Evolutionary conservation across 345 rosid species (phyloP), one percentile per base, ranked within the genome.

Genomic region (Brassica cretica): DNA sequence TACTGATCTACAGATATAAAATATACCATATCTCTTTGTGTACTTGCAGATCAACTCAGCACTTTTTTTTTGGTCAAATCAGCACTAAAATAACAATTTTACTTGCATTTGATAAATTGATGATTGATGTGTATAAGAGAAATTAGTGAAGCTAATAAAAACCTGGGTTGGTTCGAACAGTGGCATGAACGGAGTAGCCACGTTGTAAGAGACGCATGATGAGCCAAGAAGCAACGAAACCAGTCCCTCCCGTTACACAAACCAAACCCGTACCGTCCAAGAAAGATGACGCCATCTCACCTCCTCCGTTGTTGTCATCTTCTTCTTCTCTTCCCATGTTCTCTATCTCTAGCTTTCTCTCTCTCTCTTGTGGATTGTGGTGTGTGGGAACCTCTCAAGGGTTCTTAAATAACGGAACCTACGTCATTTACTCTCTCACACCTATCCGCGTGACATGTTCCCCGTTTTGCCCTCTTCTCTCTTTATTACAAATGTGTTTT

Each of bases 161-260:
- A 76, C 88, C 89, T 27, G 84, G 66, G 64, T 53, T 65, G 41
- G 84, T 21, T 61, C 88, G 80, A 63, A 88, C 82, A 4, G 91
- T 88, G 83, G 91, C 74, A 9, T 74, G 78, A 44, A 88, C 91
- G 6, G 72, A 71, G 81, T 86, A 88, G 37, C 88, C 89, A 33
- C 62, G 87, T 37, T 81, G 78, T 27, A 88, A 87, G 25, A 88
- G 86, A 76, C 81, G 78, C 88, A 72, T 85, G 83, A 86, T 85
- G 29, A 88, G 84, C 88, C 88, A 86, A 27, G 91, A 88, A 32
- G 82, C 89, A 37, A 88, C 27, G 72, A 80, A 88, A 9, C 89
- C 89, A 5, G 88, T 82, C 1, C 88, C 87, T 1, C 89, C 91
- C 7, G 91, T 88, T 8, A 88, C 89, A 64, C 91, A 85, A 37